phyloP scores from a whole-genome alignment of 2,329 filamentous ascomycete species.

The Penicillium glabrum region DNA sequence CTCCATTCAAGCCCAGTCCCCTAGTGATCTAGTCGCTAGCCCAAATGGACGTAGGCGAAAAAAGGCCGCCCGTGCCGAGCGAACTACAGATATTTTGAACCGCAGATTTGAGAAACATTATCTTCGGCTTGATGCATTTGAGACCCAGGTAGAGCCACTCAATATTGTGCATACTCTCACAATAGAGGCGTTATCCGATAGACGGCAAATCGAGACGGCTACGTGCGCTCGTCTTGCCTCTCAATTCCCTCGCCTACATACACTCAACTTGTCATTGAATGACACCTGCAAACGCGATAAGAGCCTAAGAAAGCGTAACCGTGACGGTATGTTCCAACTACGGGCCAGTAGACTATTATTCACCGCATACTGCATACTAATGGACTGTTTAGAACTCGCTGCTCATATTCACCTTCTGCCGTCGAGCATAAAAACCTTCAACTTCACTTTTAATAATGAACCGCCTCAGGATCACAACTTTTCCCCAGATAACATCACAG shows the following conservation, averaged over 20 bases:
- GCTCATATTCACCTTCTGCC: not conserved
- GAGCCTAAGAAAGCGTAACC: not conserved
- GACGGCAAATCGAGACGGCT: not conserved
- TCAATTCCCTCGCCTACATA: not conserved
- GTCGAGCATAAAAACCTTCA: not conserved
- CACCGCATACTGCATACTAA: not conserved
- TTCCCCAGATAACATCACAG: not conserved
- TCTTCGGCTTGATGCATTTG: constrained; percentile 4
- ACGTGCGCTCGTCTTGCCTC: not conserved
- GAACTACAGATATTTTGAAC: constrained; percentile 3
- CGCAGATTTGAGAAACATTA: constrained; percentile 7
- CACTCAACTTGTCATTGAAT: not conserved
- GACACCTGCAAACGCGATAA: not conserved
- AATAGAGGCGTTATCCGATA: not conserved
- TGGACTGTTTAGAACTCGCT: not conserved
- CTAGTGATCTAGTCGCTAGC: not conserved
- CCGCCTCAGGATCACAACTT: not conserved
- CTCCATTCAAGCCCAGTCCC: not conserved
- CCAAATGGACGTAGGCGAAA: not conserved
- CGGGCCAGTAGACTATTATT: not conserved
- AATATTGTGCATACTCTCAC: not conserved
- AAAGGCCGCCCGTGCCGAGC: constrained; percentile 4
- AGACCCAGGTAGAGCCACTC: not conserved
- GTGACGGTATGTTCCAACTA: not conserved
- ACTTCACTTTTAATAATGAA: not conserved